Base-by-base conservation (phyloP, 2,329 filamentous ascomycete species). In the Aspergillus quadricinctus region DNA sequence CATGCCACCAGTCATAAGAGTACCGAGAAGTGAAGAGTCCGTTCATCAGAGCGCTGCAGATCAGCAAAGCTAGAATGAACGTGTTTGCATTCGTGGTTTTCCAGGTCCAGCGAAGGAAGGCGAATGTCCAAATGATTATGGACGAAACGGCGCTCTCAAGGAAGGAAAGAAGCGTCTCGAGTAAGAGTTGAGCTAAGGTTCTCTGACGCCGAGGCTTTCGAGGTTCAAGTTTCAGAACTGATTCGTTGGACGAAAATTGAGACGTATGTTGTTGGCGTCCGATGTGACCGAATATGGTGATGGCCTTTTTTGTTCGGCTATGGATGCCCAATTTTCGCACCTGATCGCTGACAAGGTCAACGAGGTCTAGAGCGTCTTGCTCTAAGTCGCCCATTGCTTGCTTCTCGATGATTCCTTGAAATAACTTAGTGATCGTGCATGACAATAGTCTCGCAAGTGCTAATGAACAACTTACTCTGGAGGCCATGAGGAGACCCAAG, bases 1-100 rank as follows among this genome's bases (percentile, higher is more conserved):
- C 93, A 48, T 84, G 81, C 88, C 90, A 96, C 92, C 92, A 97
- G 1, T 83, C 80, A 65, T 86, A 85, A 6, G 84, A 83, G 68
- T 90, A 86, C 60, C 87, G 84, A 11, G 88, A 89, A 0, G 89
- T 86, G 67, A 92, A 85, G 63, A 92, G 81, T 23, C 88, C 74
- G 67, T 97, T 97, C 50, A 85, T 81, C 10, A 90, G 67, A 11
- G 85, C 73, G 67, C 92, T 97, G 29, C 88, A 65, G 0, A 80
- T 77, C 19, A 97, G 79, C 14, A 93, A 70, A 2, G 80, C 67
- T 29, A 97, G 75, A 4, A 97, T 83, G 21, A 96, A 69, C 43
- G 87, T 83, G 69, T 97, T 86, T 9, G 90, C 88, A 29, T 83
- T 87, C 41, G 86, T 73, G 3, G 91, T 81, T 57, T 84, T 85